These are phyloP conservation scores for Ilyonectria mors-panacis DNA, from an alignment of 2,329 filamentous ascomycete species.

Conservation along the genomic window DNA sequence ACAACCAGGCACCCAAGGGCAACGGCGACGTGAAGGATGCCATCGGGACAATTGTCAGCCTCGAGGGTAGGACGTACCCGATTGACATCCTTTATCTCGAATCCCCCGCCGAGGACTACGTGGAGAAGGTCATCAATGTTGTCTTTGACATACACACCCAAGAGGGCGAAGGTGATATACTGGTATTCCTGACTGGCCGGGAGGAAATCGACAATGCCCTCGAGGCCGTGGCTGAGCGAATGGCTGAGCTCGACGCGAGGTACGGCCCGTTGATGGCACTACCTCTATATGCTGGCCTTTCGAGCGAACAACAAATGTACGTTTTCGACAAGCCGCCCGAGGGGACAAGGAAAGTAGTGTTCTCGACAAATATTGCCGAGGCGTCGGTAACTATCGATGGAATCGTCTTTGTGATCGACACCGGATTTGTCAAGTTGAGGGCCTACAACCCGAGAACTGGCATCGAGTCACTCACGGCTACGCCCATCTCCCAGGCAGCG, in stretches of 20 bases:
- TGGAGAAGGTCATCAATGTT: constrained; percentile 85
- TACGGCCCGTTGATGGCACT: constrained; percentile 60
- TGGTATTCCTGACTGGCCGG: constrained; percentile 92
- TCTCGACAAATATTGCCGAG: constrained; percentile 96
- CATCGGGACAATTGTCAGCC: constrained; percentile 75
- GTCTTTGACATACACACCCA: constrained; percentile 89
- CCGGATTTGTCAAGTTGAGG: constrained; percentile 90
- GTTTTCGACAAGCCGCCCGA: constrained; percentile 89
- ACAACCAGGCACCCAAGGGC: constrained; percentile 50
- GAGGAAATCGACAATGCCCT: constrained; percentile 91
- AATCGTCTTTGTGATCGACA: constrained; percentile 92
- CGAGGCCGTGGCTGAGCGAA: constrained; percentile 83
- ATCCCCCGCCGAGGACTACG: constrained; percentile 85
- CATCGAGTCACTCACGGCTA: constrained; percentile 88
- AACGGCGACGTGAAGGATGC: constrained; percentile 50
- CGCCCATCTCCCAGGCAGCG: constrained; percentile 89
- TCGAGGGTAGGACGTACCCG: constrained; percentile 90
- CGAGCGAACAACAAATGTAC: constrained; percentile 94
- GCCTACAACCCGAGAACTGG: constrained; percentile 88
- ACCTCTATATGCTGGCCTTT: constrained; percentile 90
- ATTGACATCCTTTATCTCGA: constrained; percentile 90
- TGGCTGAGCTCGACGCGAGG: constrained; percentile 67
- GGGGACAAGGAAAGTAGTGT: constrained; percentile 90
- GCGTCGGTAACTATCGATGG: constrained; percentile 95
- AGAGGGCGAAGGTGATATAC: constrained; percentile 86